Conservation (phyloP, 805 yeast species). For the Debaryomyces castellii region DNA sequence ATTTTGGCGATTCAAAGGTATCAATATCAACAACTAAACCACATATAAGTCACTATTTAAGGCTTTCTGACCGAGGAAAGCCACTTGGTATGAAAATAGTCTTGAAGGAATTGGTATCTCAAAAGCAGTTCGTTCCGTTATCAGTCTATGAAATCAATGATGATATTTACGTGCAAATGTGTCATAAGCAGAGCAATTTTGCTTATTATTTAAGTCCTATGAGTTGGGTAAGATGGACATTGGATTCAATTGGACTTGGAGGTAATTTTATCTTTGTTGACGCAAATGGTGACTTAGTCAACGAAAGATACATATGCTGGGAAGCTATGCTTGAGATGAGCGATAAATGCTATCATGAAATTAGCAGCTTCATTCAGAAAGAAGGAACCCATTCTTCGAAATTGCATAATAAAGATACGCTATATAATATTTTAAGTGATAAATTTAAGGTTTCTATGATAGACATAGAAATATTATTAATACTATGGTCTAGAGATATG, state of each 20-base stretch:
- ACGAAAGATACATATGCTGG: conserved; percentile 25
- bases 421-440: conserved; percentile 9
- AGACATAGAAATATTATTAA: conserved; percentile 28
- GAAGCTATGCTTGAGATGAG: conserved; percentile 14
- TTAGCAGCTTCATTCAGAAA: conserved; percentile 6
- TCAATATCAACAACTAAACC: conserved; percentile 16
- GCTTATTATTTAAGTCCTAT: conserved; percentile 9
- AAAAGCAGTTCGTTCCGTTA: conserved; percentile 18
- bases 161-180: conserved; percentile 5
- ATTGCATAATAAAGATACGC: conserved; percentile 12
- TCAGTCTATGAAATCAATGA: conserved; percentile 8
- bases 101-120: conserved; percentile 22
- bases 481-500: conserved; percentile 27
- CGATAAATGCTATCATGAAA: conserved; percentile 1
- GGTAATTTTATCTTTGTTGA: conserved; percentile 13
- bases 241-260: conserved; percentile 11
- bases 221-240: conserved; percentile 14
- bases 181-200: neutral
- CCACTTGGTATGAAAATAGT: conserved; percentile 28
- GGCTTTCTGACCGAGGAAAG: conserved; percentile 29
- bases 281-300: conserved; percentile 13
- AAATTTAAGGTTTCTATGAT: conserved; percentile 13
- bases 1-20: conserved; percentile 14
- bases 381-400: conserved; percentile 15
- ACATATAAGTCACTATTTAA: conserved; percentile 15